Conservation (phyloP, 2,329 filamentous ascomycete genomes). For the Pseudogymnoascus sp. region DNA sequence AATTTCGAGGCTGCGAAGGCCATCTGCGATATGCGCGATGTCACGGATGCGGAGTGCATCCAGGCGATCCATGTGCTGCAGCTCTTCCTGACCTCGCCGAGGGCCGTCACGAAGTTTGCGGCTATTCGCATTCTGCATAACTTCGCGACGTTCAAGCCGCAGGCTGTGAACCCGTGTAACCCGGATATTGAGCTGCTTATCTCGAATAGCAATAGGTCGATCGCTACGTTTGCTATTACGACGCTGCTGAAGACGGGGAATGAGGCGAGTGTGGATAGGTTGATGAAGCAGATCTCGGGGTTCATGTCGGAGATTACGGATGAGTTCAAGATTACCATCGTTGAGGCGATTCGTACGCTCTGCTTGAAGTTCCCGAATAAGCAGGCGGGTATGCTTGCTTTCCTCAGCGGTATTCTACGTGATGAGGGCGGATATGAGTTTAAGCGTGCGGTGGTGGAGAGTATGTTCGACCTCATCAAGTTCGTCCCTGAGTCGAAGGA, state of each 20-base stretch:
- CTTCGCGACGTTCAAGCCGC: constrained; percentile 93
- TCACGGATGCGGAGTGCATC: constrained; percentile 82
- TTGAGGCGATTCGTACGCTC: constrained; percentile 92
- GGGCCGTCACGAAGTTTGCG: constrained; percentile 94
- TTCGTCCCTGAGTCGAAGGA: constrained; percentile 86
- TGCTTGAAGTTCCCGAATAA: constrained; percentile 98
- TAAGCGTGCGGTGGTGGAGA: constrained; percentile 94
- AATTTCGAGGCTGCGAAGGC: constrained; percentile 99
- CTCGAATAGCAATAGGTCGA: constrained; percentile 92
- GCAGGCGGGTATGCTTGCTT: constrained; percentile 94
- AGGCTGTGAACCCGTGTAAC: constrained; percentile 87
- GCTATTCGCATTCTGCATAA: constrained; percentile 93
- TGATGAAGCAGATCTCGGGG: constrained; percentile 97
- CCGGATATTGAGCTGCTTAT: constrained; percentile 96
- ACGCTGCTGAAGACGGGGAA: constrained; percentile 97
- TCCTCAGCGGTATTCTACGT: constrained; percentile 91
- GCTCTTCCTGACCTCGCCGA: constrained; percentile 90
- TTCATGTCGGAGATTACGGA: constrained; percentile 99
- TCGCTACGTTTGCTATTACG: constrained; percentile 96
- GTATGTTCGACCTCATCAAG: constrained; percentile 98
- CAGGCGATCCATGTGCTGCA: constrained; percentile 94
- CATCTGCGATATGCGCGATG: constrained; percentile 89
- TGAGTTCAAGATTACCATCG: constrained; percentile 99
- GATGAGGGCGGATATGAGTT: constrained; percentile 98
- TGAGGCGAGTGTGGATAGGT: constrained; percentile 87